phyloP scores from a whole-genome alignment of 1,284 basidiomycete genomes.

The Neolentinus lepideus region DNA sequence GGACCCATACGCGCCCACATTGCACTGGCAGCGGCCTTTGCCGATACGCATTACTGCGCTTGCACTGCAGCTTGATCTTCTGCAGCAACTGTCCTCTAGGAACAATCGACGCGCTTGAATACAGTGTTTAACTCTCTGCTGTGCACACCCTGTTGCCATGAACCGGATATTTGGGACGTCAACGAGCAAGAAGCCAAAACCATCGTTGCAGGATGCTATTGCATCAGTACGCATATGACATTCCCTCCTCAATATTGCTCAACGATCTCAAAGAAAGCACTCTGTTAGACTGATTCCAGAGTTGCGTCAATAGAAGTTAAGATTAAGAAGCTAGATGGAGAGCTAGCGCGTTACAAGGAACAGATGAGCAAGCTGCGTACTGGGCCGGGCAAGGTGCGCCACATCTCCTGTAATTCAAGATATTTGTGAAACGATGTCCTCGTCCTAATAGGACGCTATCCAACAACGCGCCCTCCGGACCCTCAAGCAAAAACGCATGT shows the following conservation, averaged over 20 bases:
- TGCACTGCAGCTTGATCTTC: neutral
- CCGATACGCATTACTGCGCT: neutral
- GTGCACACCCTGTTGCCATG: no score
- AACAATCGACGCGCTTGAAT: neutral
- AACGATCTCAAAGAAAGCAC: slow-evolving; percentile 7
- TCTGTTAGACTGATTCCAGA: slow-evolving; percentile 76
- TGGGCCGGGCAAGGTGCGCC: slow-evolving; percentile 88
- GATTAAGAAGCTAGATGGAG: slow-evolving; percentile 93
- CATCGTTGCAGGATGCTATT: slow-evolving; percentile 88
- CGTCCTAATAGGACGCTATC: slow-evolving; percentile 64
- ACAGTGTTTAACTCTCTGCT: no score
- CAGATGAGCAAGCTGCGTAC: slow-evolving; percentile 94
- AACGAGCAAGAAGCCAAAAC: slow-evolving; percentile 79
- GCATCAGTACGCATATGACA: slow-evolving; percentile 52
- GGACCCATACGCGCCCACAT: neutral
- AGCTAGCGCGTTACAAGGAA: slow-evolving; percentile 89
- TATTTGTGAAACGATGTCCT: neutral
- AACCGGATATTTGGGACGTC: slow-evolving; percentile 68
- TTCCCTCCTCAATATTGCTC: neutral
- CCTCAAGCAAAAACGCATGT: slow-evolving; percentile 94
- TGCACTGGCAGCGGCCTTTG: neutral
- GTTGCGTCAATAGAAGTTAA: slow-evolving; percentile 94
- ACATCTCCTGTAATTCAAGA: neutral
- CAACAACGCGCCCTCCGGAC: slow-evolving; percentile 93
- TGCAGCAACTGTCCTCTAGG: no score